phyloP scores from a whole-genome alignment of 129 eudicot species.

The Lactuca saligna region DNA sequence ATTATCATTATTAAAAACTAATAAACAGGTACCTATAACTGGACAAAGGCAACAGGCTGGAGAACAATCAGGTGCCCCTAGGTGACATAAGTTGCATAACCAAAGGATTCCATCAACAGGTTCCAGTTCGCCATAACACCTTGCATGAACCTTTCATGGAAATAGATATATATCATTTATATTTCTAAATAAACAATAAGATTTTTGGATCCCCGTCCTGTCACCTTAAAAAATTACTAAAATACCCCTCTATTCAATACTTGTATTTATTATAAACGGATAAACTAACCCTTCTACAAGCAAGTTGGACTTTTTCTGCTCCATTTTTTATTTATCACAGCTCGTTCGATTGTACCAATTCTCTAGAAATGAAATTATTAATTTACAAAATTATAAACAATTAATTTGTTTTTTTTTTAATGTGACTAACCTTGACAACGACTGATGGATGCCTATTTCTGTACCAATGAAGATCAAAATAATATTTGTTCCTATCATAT shows the following conservation, averaged over 20 bases:
- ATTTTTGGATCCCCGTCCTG: slow-evolving; percentile 78
- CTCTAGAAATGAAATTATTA: slow-evolving; percentile 49
- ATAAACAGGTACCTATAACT: slow-evolving; percentile 53
- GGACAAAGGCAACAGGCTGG: slow-evolving; percentile 98
- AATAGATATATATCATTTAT: too few relatives aligned
- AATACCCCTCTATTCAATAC: neutral
- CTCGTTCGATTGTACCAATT: slow-evolving; percentile 82
- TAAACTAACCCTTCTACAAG: slow-evolving; percentile 84
- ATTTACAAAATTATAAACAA: neutral
- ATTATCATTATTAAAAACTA: too few relatives aligned
- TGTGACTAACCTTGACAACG: slow-evolving; percentile 69
- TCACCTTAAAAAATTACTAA: neutral
- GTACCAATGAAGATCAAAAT: slow-evolving; percentile 65
- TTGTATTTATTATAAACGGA: neutral
- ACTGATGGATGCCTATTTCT: slow-evolving; percentile 68
- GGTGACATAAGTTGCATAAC: slow-evolving; percentile 94
- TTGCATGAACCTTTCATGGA: slow-evolving; percentile 77
- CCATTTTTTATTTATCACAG: slow-evolving; percentile 55
- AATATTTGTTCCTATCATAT: slow-evolving; percentile 56
- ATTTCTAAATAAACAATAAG: neutral
- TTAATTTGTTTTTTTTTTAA: neutral
- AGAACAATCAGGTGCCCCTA: slow-evolving; percentile 76
- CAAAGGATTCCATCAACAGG: slow-evolving; percentile 85
- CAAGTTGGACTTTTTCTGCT: slow-evolving; percentile 44
- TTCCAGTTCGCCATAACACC: slow-evolving; percentile 94